Evolutionary conservation across 2,329 filamentous ascomycete genomes (phyloP).

Genomic region (Westerdykella aurantiaca): DNA sequence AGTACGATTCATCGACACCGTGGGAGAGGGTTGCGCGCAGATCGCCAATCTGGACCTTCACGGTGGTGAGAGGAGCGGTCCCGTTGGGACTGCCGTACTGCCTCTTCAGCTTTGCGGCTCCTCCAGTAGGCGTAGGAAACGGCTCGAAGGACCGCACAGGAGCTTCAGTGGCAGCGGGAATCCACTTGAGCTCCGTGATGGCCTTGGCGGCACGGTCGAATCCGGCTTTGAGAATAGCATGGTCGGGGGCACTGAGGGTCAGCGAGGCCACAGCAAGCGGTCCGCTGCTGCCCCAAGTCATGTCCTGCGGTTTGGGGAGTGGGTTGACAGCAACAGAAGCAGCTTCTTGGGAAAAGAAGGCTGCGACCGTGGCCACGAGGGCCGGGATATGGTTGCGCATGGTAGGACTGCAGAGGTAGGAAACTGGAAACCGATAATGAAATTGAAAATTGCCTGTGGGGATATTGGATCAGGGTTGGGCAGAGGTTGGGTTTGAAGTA

Average conservation of each 20-base stretch:
- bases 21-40: slow-evolving; percentile 47
- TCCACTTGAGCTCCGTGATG: slow-evolving; percentile 50
- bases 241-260: slow-evolving; percentile 33
- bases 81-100: slow-evolving; percentile 20
- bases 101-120: slow-evolving; percentile 12
- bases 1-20: slow-evolving; percentile 55
- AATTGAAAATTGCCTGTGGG: slow-evolving; percentile 3
- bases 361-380: slow-evolving; percentile 25
- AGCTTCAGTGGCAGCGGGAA: slow-evolving; percentile 48
- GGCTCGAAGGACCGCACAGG: slow-evolving; percentile 47
- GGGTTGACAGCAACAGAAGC: slow-evolving; percentile 49
- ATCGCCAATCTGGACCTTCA: slow-evolving; percentile 46
- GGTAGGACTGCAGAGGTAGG: slow-evolving; percentile 2
- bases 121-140: slow-evolving; percentile 43
- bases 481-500: background rate
- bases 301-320: slow-evolving; percentile 49
- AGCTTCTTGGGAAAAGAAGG: slow-evolving; percentile 34
- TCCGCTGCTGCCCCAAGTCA: slow-evolving; percentile 50
- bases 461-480: slow-evolving; percentile 5
- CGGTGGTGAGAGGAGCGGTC: slow-evolving; percentile 33
- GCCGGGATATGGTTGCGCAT: slow-evolving; percentile 30
- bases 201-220: slow-evolving; percentile 48
- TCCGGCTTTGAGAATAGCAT: slow-evolving; percentile 39
- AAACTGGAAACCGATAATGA: background rate
- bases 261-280: slow-evolving; percentile 41